These are phyloP conservation scores for Physcomitrellopsis africana DNA, from an alignment of 225 moss, liverwort and hornwort species.

Conservation along the genomic window DNA sequence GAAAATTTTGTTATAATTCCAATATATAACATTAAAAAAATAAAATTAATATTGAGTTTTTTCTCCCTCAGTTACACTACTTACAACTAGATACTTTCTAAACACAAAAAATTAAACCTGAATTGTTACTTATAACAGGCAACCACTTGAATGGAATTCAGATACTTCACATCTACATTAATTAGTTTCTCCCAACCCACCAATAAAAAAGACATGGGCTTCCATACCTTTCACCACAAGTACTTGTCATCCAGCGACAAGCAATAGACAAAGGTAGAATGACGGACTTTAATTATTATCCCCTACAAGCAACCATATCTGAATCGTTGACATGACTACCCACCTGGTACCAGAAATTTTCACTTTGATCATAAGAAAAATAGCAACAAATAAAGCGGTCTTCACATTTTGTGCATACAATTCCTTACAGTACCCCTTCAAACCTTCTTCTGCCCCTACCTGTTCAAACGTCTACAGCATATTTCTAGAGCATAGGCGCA, in stretches of 20 bases:
- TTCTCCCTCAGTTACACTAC: no score
- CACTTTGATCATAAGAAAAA: conserved; percentile 97
- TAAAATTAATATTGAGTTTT: no score
- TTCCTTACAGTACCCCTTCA: conserved; percentile 82
- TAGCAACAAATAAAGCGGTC: conserved; percentile 80
- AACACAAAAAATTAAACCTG: no score
- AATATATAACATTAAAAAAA: no score
- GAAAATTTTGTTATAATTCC: no score
- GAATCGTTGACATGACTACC: conserved; percentile 71
- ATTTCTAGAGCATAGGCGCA: conserved; percentile 42
- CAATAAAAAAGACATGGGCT: no score
- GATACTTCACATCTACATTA: no score
- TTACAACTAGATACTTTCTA: no score
- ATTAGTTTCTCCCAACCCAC: no score
- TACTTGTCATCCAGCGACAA: conserved; percentile 26
- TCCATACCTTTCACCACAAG: conserved; percentile 7
- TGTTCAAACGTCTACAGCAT: conserved; percentile 70
- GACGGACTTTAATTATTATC: conserved; percentile 52
- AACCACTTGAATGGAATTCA: no score
- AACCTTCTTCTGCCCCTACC: conserved; percentile 74
- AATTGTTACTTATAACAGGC: no score
- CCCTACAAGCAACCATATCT: conserved; percentile 53
- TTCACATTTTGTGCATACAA: conserved; percentile 86
- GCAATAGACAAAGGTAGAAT: conserved; percentile 55
- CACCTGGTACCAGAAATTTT: conserved; percentile 75